These are phyloP conservation scores for Colletotrichum theobromicola DNA, from an alignment of 2,329 filamentous ascomycete genomes.

Conservation along the genomic window DNA sequence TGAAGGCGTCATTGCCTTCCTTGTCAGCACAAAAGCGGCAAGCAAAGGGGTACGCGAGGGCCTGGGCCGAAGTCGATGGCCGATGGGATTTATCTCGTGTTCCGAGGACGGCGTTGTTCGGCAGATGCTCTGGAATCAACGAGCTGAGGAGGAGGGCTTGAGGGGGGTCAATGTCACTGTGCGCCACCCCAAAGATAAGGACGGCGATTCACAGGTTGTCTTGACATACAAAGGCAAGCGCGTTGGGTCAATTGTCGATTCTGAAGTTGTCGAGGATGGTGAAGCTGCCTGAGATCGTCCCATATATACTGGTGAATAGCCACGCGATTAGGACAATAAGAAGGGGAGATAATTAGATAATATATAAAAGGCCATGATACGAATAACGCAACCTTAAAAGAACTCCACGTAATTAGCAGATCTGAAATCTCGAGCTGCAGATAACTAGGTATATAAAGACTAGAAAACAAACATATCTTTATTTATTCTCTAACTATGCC, in stretches of 20 bases:
- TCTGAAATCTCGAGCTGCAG: neutral
- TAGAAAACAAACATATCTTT: neutral
- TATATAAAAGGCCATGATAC: neutral
- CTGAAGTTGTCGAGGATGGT: neutral
- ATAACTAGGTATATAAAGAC: neutral
- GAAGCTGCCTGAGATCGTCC: neutral
- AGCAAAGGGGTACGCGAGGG: slow-evolving; percentile 82
- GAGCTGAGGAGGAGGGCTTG: slow-evolving; percentile 66
- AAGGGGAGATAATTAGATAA: neutral
- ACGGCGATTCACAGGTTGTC: slow-evolving; percentile 45
- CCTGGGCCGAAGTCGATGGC: slow-evolving; percentile 68
- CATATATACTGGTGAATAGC: neutral
- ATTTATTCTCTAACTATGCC: neutral
- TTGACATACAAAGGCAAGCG: slow-evolving; percentile 56
- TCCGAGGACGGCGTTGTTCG: slow-evolving; percentile 60
- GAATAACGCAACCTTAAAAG: neutral
- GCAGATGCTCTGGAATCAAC: slow-evolving; percentile 77
- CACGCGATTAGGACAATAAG: neutral
- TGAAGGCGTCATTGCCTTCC: slow-evolving; percentile 68
- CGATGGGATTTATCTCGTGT: slow-evolving; percentile 75
- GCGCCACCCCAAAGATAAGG: slow-evolving; percentile 39
- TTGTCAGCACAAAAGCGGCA: slow-evolving; percentile 72
- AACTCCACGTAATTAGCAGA: neutral
- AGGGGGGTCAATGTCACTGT: slow-evolving; percentile 61
- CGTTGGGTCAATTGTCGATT: neutral